Base-by-base conservation (phyloP, 2,329 filamentous ascomycete species). In the Didymosphaeria variabile region DNA sequence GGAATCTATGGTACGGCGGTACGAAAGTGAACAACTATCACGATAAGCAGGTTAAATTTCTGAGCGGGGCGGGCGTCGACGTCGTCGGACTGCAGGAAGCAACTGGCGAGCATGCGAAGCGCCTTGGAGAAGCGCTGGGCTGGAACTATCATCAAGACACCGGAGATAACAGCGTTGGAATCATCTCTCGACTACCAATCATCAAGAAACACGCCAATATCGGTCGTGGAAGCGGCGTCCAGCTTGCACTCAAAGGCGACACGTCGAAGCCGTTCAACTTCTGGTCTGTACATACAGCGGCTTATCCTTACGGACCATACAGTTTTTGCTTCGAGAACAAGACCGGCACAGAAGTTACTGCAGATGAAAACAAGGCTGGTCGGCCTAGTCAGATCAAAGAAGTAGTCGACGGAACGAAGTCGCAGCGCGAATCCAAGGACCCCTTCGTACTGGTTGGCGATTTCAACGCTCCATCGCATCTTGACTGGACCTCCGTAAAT, bases 61-160 rank as follows among this genome's bases (percentile, higher is more conserved):
- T 63, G 29, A 51, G 7, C 5, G 50, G 54, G 3, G 52, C 58
- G 10, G 49, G 40, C 29, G 42, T 56, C 2, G 61, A 63, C 26
- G 42, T 63, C n/a, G 46, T 63, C 34, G 58, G 61, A 10, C 34
- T 63, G n/a, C 58, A 63, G 26, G 61, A 63, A 58, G 61, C 61
- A 6, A 47, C 38, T 21, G 58, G 58, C 2, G 29, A 36, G 34
- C 54, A 60, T 26, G 58, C 50, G n/a, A 60, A 63, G 50, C 61
- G 58, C 9, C 58, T 63, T 8, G 61, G 49, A 31, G 58, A 63
- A 46, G 61, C 61, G 2, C 42, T 60, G 26, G 61, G 58, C 40
- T 63, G 61, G 58, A 63, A 63, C 45, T 63, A 45, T n/a, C 57
- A 60, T 36, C 58, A 63, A 21, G 40, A 46, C 26, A 38, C 42